Evolutionary conservation across 306 rosid genomes (phyloP).

Genomic region (Gleditsia sinensis): DNA sequence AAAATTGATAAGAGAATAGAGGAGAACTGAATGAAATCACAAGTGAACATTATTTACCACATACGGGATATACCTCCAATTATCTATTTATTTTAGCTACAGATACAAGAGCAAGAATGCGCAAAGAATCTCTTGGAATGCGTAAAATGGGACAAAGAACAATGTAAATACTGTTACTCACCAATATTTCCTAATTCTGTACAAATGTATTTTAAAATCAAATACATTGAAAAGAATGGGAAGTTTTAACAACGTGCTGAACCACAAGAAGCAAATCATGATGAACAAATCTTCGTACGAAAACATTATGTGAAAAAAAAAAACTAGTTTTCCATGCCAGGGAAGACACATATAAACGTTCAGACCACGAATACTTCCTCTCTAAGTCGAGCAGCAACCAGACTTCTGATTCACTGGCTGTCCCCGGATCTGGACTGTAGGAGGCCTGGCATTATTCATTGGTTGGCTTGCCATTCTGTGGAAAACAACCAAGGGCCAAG

Average conservation of each 20-base stretch:
- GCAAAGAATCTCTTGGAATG: background rate
- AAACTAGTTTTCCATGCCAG: constrained; percentile 65
- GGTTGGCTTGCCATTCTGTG: constrained; percentile 99
- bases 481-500: constrained; percentile 12
- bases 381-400: constrained; percentile 95
- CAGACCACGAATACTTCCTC: constrained; percentile 42
- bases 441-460: constrained; percentile 86
- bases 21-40: no score
- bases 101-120: background rate
- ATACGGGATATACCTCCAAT: background rate
- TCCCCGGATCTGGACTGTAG: constrained; percentile 96
- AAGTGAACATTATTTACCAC: background rate
- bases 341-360: constrained; percentile 46
- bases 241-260: constrained; percentile 66
- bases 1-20: no score
- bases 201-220: constrained; percentile 67
- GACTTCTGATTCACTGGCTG: constrained; percentile 97
- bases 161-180: constrained; percentile 76
- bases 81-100: constrained; percentile 14
- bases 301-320: constrained; percentile 38
- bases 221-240: constrained; percentile 92
- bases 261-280: constrained; percentile 43
- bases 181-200: constrained; percentile 92
- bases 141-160: constrained; percentile 34
- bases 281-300: constrained; percentile 52